Conservation (phyloP, 148 eudicot genomes). For the Pharnaceum exiguum region DNA sequence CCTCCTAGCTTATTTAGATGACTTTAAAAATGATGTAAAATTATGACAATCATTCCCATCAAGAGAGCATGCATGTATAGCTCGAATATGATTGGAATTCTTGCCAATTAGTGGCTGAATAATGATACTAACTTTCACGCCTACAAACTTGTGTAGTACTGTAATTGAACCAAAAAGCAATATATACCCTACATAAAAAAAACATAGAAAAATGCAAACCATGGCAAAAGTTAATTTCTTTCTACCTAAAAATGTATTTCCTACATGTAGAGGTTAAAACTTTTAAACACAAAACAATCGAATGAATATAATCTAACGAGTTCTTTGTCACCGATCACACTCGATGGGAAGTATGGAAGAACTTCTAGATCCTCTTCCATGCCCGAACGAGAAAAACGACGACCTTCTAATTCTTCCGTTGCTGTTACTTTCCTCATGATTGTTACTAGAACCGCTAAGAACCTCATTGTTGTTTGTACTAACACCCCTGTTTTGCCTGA, state of each 20-base stretch:
- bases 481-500: constrained; percentile 21
- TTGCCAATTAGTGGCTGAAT: not conserved
- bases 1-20: not conserved
- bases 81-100: not conserved
- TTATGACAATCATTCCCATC: constrained; percentile 9
- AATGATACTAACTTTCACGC: constrained; percentile 12
- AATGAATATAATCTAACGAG: constrained; percentile 6
- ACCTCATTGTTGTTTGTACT: constrained; percentile 1
- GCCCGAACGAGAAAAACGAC: constrained; percentile 28
- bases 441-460: constrained; percentile 3
- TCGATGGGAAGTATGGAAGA: constrained; percentile 25
- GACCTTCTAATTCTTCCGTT: constrained; percentile 15
- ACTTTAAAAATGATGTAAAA: not conserved
- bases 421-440: constrained; percentile 15
- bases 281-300: not conserved
- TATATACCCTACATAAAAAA: not conserved
- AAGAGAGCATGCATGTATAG: not conserved
- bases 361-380: constrained; percentile 26
- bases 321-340: constrained; percentile 1
- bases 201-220: not conserved
- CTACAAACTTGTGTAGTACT: not conserved
- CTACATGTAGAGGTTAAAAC: not conserved
- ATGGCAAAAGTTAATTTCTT: not conserved
- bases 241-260: not conserved
- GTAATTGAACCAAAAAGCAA: not conserved